phyloP scores from a whole-genome alignment of 2,329 filamentous ascomycete genomes.

The Aspergillus sojae region DNA sequence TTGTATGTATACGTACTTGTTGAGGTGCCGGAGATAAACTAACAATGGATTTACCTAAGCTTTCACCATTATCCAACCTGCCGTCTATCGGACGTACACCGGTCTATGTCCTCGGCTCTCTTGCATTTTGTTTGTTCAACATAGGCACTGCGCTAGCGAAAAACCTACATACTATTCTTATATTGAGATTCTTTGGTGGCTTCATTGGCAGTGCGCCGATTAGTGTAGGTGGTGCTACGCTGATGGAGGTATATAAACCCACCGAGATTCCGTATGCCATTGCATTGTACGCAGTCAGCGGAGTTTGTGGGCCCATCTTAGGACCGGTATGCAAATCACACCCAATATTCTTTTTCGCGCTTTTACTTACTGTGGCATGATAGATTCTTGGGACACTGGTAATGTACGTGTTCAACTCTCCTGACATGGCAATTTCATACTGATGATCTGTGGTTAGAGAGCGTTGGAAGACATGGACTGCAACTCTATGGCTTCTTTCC shows the following conservation, averaged over 20 bases:
- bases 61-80: slow-evolving; percentile 15
- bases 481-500: slow-evolving; percentile 9
- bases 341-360: not conserved
- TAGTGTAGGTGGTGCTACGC: slow-evolving; percentile 10
- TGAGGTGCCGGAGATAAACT: not conserved
- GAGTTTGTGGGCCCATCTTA: slow-evolving; percentile 11
- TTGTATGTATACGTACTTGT: slow-evolving; percentile 2
- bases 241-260: slow-evolving; percentile 10
- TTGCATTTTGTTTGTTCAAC: slow-evolving; percentile 18
- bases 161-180: slow-evolving; percentile 15
- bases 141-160: slow-evolving; percentile 15
- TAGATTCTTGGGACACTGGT: slow-evolving; percentile 14
- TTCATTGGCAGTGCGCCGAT: slow-evolving; percentile 7
- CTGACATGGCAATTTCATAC: no score
- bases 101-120: slow-evolving; percentile 14
- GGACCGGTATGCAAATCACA: not conserved
- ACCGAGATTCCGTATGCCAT: slow-evolving; percentile 7
- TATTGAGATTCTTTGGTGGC: slow-evolving; percentile 14
- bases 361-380: not conserved
- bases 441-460: not conserved
- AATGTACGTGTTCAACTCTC: not conserved
- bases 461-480: slow-evolving; percentile 9
- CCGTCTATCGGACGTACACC: slow-evolving; percentile 16
- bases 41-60: not conserved
- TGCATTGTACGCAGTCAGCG: slow-evolving; percentile 12